Evolutionary conservation across 2,329 filamentous ascomycete genomes (phyloP).

Genomic region (Davidsoniella virescens): DNA sequence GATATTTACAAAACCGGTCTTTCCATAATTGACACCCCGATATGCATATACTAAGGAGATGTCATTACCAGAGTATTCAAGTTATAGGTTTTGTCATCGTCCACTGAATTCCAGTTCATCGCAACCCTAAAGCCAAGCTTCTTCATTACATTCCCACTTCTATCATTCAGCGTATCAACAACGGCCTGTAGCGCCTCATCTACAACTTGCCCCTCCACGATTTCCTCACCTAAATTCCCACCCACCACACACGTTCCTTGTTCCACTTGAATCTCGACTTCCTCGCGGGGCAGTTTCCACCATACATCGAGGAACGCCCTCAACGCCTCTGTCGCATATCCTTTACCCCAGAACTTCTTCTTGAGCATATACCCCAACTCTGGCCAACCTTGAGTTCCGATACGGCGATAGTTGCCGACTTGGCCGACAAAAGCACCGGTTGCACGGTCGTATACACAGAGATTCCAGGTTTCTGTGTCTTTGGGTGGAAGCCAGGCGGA

Average conservation of each 20-base stretch:
- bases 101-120: constrained; percentile 23
- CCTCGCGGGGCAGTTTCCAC: constrained; percentile 31
- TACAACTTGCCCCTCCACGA: constrained; percentile 17
- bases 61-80: constrained; percentile 4
- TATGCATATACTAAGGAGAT: neutral
- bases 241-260: constrained; percentile 20
- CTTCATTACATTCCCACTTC: constrained; percentile 38
- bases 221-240: neutral
- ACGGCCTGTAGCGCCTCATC: constrained; percentile 30
- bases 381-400: constrained; percentile 33
- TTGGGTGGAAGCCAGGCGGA: constrained; percentile 29
- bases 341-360: constrained; percentile 36
- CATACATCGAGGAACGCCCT: constrained; percentile 29
- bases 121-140: constrained; percentile 38
- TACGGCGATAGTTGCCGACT: constrained; percentile 26
- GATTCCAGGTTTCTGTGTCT: constrained; percentile 39
- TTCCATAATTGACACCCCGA: neutral
- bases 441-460: constrained; percentile 30
- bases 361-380: constrained; percentile 42
- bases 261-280: constrained; percentile 28
- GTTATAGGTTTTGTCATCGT: constrained; percentile 12
- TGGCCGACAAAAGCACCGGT: constrained; percentile 36
- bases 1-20: constrained; percentile 5
- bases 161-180: constrained; percentile 31
- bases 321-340: constrained; percentile 41